A percentile compares a stretch with the other conserved stretches of the same genome.
These are phyloP conservation scores for Spiraea crenata DNA, from an alignment of 331 rosid genomes.

Conservation along the genomic window DNA sequence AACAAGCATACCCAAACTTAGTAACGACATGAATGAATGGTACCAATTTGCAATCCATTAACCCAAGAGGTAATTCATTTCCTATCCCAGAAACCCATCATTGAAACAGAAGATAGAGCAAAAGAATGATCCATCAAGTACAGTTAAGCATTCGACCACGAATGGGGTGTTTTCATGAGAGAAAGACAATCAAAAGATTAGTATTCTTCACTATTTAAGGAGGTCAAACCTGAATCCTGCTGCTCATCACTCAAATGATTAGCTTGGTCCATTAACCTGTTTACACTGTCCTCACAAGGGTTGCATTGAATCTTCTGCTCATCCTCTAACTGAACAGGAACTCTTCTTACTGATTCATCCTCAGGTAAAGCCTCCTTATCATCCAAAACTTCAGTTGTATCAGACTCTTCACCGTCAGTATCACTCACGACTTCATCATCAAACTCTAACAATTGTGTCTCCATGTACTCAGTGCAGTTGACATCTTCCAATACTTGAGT, in stretches of 20 bases:
- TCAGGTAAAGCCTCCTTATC: conserved; percentile 25
- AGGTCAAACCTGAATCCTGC: conserved; percentile 43
- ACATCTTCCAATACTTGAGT: conserved; percentile 54
- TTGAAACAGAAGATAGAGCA: neutral
- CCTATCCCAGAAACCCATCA: neutral
- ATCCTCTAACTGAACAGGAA: conserved; percentile 17
- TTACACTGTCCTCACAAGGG: neutral
- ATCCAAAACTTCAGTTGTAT: conserved; percentile 50
- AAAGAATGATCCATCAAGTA: neutral
- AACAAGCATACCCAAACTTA: neutral
- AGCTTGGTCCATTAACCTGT: conserved; percentile 23
- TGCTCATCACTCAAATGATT: conserved; percentile 15
- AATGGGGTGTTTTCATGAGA: neutral
- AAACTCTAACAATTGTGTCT: conserved; percentile 48
- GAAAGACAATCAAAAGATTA: neutral
- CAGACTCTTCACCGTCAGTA: conserved; percentile 34
- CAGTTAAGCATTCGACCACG: neutral
- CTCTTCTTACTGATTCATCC: conserved; percentile 29
- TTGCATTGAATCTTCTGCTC: conserved; percentile 14
- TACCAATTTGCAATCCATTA: neutral
- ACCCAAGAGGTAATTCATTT: neutral
- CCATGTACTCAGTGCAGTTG: conserved; percentile 23
- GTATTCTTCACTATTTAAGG: conserved; percentile 1
- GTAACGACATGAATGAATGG: neutral
- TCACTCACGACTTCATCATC: conserved; percentile 34